Conservation (phyloP, 305 asterid genomes). For the Fraxinus floribunda region DNA sequence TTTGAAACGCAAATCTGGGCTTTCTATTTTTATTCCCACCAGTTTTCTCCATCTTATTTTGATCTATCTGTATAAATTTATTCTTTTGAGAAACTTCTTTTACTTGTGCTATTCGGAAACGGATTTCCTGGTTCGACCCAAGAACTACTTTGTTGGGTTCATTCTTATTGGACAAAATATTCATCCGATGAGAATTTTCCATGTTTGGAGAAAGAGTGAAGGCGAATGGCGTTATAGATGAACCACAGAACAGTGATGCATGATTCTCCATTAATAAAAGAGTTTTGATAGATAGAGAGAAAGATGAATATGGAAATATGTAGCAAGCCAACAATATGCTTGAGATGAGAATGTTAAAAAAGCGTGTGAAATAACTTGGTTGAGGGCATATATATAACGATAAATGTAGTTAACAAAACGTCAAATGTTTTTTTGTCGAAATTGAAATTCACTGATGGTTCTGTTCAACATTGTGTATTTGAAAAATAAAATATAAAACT, state of each 20-base stretch:
- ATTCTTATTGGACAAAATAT: conserved; percentile 1
- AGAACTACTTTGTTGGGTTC: conserved; percentile 2
- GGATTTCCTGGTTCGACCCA: no score
- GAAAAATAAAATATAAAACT: no score
- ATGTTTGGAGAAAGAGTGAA: conserved; percentile 20
- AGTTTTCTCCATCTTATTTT: conserved; percentile 7
- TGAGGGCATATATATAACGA: background rate
- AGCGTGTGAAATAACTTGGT: background rate
- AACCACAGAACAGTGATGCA: conserved; percentile 1
- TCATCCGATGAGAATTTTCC: background rate
- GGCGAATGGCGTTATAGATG: conserved; percentile 1
- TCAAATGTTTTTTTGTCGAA: background rate
- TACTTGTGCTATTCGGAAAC: no score
- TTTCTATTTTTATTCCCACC: conserved; percentile 30
- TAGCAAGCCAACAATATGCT: no score
- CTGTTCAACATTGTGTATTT: background rate
- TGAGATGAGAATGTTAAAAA: no score
- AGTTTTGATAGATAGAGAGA: background rate
- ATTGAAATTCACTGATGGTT: background rate
- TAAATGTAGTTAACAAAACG: background rate
- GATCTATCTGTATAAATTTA: background rate
- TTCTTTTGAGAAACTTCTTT: background rate
- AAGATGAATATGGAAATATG: no score
- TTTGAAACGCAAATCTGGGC: conserved; percentile 41
- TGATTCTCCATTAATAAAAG: conserved; percentile 23